Evolutionary conservation across 352 stramenopile genomes (phyloP).

Genomic region (Globisporangium mamillatum): DNA sequence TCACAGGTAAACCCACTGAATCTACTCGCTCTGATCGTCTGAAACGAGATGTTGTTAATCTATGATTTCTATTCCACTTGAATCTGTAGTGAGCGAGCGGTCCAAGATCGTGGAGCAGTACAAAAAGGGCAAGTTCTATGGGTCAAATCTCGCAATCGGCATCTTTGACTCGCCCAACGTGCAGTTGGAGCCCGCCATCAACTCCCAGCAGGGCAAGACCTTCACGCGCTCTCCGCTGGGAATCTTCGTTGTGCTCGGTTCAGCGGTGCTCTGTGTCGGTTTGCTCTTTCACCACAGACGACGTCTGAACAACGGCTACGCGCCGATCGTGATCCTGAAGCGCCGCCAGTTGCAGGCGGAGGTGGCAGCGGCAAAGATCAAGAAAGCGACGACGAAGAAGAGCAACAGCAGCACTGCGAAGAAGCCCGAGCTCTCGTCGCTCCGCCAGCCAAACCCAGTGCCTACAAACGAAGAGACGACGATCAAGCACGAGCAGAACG

Average conservation of each 20-base stretch:
- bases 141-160: slow-evolving; percentile 56
- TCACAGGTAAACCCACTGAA: slow-evolving; percentile 32
- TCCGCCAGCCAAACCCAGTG: slow-evolving; percentile 32
- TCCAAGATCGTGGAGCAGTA: slow-evolving; percentile 56
- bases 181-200: slow-evolving; percentile 29
- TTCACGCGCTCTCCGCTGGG: slow-evolving; percentile 31
- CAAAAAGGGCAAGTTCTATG: slow-evolving; percentile 54
- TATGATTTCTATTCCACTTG: not conserved
- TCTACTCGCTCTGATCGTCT: not conserved
- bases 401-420: slow-evolving; percentile 14
- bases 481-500: slow-evolving; percentile 55
- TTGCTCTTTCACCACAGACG: slow-evolving; percentile 54
- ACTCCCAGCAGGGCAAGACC: slow-evolving; percentile 20
- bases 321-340: slow-evolving; percentile 48
- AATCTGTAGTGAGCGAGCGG: slow-evolving; percentile 39
- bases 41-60: not conserved
- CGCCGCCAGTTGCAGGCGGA: slow-evolving; percentile 31
- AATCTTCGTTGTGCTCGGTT: slow-evolving; percentile 44
- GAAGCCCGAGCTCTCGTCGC: slow-evolving; percentile 21
- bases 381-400: slow-evolving; percentile 6
- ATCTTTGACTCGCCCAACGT: slow-evolving; percentile 53
- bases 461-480: slow-evolving; percentile 34
- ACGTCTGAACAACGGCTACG: slow-evolving; percentile 62
- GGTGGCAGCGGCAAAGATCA: slow-evolving; percentile 22
- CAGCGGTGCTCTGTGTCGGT: slow-evolving; percentile 40